Evolutionary conservation across 2,329 filamentous ascomycete species (phyloP).

Genomic region (Pseudomassariella vexata): DNA sequence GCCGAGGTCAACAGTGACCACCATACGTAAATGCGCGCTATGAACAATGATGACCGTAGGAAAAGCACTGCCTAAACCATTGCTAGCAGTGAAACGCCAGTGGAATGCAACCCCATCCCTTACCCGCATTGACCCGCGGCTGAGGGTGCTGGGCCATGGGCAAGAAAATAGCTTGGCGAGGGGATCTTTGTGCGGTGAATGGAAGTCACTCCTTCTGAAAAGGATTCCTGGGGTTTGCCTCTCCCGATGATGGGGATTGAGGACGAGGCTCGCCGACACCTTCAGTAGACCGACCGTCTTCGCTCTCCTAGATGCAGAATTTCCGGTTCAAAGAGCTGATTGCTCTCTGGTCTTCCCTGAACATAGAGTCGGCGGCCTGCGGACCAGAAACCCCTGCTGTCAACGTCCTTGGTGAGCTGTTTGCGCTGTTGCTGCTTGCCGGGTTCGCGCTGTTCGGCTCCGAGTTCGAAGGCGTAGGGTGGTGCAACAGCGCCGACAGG

Average conservation of each 20-base stretch:
- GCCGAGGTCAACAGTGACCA: slow-evolving; percentile 5
- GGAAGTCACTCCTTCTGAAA: no score
- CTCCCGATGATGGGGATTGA: no score
- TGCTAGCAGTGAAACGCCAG: slow-evolving; percentile 8
- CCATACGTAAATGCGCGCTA: slow-evolving; percentile 7
- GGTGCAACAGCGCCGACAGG: slow-evolving; percentile 42
- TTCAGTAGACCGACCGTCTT: slow-evolving; percentile 1
- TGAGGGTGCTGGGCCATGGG: no score
- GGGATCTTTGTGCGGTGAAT: no score
- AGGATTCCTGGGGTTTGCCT: no score
- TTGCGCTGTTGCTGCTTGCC: slow-evolving; percentile 33
- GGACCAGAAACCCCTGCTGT: slow-evolving; percentile 19
- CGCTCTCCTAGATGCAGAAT: slow-evolving; percentile 31
- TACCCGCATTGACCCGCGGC: no score
- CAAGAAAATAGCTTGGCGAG: no score
- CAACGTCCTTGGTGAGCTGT: slow-evolving; percentile 42
- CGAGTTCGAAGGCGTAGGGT: slow-evolving; percentile 40
- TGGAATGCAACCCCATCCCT: slow-evolving; percentile 5
- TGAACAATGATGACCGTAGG: no score
- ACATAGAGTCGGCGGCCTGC: slow-evolving; percentile 15
- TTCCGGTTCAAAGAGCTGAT: slow-evolving; percentile 60
- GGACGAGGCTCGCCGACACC: no score
- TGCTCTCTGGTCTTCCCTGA: slow-evolving; percentile 58
- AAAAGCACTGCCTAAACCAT: no score
- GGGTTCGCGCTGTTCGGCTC: slow-evolving; percentile 40